Evolutionary conservation across 805 yeast genomes (phyloP), one percentile per base, ranked within the genome.

Genomic region (Brettanomyces naardenensis): DNA sequence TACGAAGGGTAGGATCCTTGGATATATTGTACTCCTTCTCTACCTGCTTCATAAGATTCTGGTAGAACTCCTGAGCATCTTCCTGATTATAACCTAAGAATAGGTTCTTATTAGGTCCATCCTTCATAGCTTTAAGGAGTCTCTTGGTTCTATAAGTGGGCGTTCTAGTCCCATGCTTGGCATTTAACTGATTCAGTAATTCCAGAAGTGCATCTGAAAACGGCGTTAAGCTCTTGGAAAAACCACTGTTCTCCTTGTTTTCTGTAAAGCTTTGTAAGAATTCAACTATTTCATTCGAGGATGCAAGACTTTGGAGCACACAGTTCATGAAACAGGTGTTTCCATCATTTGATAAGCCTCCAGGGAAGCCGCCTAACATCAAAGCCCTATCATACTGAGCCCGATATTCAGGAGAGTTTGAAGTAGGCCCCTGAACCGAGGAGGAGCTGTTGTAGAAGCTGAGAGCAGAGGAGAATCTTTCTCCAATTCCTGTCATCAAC

Each of bases 21-120:
- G 21, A 4, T 11, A 28, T 39, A 61, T 65, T 58, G 56, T 62
- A 57, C 39, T 79, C 84, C 29, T 64, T 64, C 51, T 84, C 94
- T 23, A 84, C 62, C 40, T 80, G 75, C 30, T 73, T 68, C 69
- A 84, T 66, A 2, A 83, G 71, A 36, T 80, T 69, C 56, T 89
- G 97, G 64, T 89, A 89, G 52, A 89, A 89, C 57, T 89, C 97
- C 59, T 89, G 96, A 0, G 97, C 97, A 62, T 89, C 97, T 58
- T 89, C 96, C 61, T 89, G 97, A 52, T 85, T 87, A 54, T 86
- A 86, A 2, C 96, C 92, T 39, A 77, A 60, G 48, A 88, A 77
- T 42, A 87, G 72, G 53, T 80, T 80, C 52, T 78, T 82, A 47
- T 78, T 80, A 11, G 92, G 89, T 0, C 86, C 83, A 51, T 81